Evolutionary conservation across 768 basidiomycete genomes (phyloP).

Genomic region (Mycena rosella): DNA sequence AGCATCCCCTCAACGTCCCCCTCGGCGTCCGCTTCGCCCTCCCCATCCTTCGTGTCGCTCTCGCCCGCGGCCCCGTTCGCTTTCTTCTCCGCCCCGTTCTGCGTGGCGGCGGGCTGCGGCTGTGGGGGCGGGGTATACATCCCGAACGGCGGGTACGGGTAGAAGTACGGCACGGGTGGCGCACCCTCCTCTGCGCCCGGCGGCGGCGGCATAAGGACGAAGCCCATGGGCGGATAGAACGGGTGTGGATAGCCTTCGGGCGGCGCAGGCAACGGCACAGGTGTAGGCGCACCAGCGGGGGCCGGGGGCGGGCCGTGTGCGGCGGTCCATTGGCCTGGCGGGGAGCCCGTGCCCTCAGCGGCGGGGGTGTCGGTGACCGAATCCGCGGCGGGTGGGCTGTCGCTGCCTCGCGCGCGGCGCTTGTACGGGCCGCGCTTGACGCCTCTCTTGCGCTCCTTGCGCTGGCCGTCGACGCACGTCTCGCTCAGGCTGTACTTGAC

Average conservation of each 20-base stretch:
- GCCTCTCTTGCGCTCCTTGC: constrained; percentile 94
- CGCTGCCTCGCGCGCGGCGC: constrained; percentile 59
- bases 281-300: too few relatives aligned
- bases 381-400: constrained; percentile 18
- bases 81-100: not conserved
- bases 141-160: constrained; percentile 30
- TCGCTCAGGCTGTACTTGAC: constrained; percentile 86
- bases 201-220: constrained; percentile 12
- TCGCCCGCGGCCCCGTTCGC: not conserved
- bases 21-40: not conserved
- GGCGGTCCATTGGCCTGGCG: too few relatives aligned
- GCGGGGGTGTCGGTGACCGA: too few relatives aligned
- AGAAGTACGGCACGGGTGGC: constrained; percentile 32
- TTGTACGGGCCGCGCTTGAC: constrained; percentile 92
- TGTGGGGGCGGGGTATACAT: constrained; percentile 21
- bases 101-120: too few relatives aligned
- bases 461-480: constrained; percentile 88
- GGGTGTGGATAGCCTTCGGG: not conserved
- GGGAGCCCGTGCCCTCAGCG: too few relatives aligned
- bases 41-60: not conserved
- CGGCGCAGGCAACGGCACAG: too few relatives aligned
- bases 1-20: not conserved
- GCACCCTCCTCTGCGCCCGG: constrained; percentile 29
- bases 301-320: too few relatives aligned
- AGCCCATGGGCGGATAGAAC: constrained; percentile 36